Evolutionary conservation across 2,329 filamentous ascomycete genomes (phyloP), one percentile per base, ranked within the genome.

Genomic region (Tolypocladium amazonense): DNA sequence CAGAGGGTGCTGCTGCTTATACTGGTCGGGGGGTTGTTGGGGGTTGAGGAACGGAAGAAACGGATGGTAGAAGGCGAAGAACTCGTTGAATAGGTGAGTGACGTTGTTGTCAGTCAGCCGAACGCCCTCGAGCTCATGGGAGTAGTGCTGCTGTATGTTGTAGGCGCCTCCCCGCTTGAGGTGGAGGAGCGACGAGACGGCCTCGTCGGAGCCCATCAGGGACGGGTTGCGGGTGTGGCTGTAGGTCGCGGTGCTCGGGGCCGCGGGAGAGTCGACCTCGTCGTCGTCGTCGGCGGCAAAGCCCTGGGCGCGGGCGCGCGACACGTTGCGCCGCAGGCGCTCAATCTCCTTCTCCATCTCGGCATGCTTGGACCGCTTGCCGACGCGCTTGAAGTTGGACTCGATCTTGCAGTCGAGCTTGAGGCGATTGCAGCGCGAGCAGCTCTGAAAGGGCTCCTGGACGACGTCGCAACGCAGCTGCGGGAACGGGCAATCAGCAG

Each of bases 271-370:
- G 65, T 84, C 79, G 55, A 84, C 73, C 58, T 84, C 80, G 52
- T 85, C 81, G 52, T 84, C 77, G 14, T 82, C 81, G 25, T 82
- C 81, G 4, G 81, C 65, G 18, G 78, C 68, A 64, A 78, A 87
- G 61, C 85, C 84, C 66, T 86, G 82, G 25, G 78, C 68, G 66
- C 83, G 80, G 61, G 87, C 86, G 63, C 80, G 78, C 60, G 82
- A 76, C 62, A 89, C 78, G 66, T 79, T 83, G 54, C 84, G 81
- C 57, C 86, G 82, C 65, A 88, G 74, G 63, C 79, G 83, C 60
- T 90, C 88, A 68, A 92, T 89, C 73, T 92, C 88, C 74, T 86
- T 88, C 71, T 91, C 89, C 88, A 92, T 92, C 75, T 92, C 89
- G 68, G 89, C 89, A 73, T 93, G 89, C 71, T 90, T 89, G 64